These are phyloP conservation scores for Dictyostelium brefeldianum DNA, from an alignment of 78 protist genomes.

Conservation along the genomic window DNA sequence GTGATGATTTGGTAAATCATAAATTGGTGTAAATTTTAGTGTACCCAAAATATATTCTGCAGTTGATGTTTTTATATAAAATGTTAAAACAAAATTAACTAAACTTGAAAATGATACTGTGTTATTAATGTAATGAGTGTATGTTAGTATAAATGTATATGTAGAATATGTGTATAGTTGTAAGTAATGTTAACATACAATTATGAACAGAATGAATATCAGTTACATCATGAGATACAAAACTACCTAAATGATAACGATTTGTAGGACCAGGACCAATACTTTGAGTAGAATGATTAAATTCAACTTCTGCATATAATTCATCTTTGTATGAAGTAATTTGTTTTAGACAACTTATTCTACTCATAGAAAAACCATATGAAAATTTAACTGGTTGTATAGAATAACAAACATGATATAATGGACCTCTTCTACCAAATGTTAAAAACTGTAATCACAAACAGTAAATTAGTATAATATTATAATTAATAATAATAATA, in stretches of 20 bases:
- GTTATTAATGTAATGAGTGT: neutral
- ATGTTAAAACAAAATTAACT: conserved; percentile 69
- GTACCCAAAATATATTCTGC: conserved; percentile 77
- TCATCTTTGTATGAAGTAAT: conserved; percentile 68
- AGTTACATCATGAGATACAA: conserved; percentile 79
- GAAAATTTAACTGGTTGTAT: conserved; percentile 80
- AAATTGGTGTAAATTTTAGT: conserved; percentile 68
- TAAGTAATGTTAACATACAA: conserved; percentile 42
- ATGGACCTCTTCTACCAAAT: conserved; percentile 82
- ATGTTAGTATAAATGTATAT: too few species aligned
- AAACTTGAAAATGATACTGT: conserved; percentile 68
- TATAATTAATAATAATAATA: too few species aligned
- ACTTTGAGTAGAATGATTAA: conserved; percentile 75
- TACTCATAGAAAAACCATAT: conserved; percentile 71
- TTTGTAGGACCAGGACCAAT: conserved; percentile 81
- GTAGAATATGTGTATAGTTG: neutral
- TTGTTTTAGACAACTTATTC: conserved; percentile 76
- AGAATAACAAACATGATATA: conserved; percentile 82
- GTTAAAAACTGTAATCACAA: conserved; percentile 38
- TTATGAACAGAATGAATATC: conserved; percentile 81
- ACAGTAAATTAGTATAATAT: neutral
- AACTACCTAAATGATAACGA: conserved; percentile 82
- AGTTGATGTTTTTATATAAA: conserved; percentile 56
- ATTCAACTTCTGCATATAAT: conserved; percentile 88
- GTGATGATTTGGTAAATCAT: conserved; percentile 29